These are phyloP conservation scores for Sphaerulina vaccinii DNA, from an alignment of 2,329 filamentous ascomycete species.

Conservation along the genomic window DNA sequence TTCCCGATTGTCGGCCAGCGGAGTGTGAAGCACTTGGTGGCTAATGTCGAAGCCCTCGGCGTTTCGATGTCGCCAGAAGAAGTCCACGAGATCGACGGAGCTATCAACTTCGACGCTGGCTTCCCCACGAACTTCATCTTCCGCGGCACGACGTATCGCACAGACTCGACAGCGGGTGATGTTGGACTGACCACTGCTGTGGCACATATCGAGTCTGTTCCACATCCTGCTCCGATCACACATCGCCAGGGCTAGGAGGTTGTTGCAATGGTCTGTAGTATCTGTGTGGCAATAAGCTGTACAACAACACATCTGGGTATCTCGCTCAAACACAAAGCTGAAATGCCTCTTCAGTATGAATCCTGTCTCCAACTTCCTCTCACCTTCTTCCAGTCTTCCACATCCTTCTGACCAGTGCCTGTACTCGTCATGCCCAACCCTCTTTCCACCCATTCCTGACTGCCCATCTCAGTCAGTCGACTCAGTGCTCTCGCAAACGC, in stretches of 20 bases:
- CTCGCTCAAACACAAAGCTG: constrained; percentile 7
- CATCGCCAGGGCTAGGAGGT: too few relatives aligned
- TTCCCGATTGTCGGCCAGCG: constrained; percentile 72
- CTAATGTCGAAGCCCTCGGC: constrained; percentile 66
- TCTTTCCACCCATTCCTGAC: constrained; percentile 88
- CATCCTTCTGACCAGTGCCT: constrained; percentile 57
- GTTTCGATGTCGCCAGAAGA: constrained; percentile 62
- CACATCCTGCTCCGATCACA: too few relatives aligned
- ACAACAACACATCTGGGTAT: constrained; percentile 11
- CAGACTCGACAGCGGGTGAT: constrained; percentile 18
- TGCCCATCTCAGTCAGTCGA: constrained; percentile 87
- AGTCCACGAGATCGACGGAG: constrained; percentile 64
- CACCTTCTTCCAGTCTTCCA: constrained; percentile 64
- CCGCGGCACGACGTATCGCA: constrained; percentile 23
- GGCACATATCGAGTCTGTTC: too few relatives aligned
- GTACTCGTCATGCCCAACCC: constrained; percentile 65
- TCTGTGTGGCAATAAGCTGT: too few relatives aligned
- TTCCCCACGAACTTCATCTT: constrained; percentile 25
- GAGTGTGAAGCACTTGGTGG: constrained; percentile 66
- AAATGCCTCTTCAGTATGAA: constrained; percentile 37
- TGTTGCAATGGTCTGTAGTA: too few relatives aligned
- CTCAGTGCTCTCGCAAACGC: constrained; percentile 89
- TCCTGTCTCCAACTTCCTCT: constrained; percentile 68
- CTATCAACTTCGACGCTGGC: constrained; percentile 57
- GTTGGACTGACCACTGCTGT: constrained; percentile 16